Base-by-base conservation (phyloP, 2,329 filamentous ascomycete species). In the Aphanocladium album region DNA sequence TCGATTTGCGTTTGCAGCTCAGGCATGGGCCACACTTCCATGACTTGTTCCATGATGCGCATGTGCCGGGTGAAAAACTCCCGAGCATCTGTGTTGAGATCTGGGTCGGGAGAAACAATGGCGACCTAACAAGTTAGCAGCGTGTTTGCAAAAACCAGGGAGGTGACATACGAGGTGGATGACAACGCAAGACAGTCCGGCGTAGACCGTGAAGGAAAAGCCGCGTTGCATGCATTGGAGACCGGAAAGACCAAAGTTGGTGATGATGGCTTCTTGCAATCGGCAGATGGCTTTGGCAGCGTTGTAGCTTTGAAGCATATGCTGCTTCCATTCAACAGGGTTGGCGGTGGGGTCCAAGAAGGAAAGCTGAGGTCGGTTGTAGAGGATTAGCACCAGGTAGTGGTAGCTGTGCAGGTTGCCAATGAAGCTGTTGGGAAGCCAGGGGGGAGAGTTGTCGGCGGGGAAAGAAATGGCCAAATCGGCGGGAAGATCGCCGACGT, bases 161-260 rank as follows among this genome's bases (percentile, higher is more conserved):
- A 30, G 53, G 5, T 45, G 7, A 83, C 91, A 74, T 80, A 97
- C 93, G 75, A 98, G 76, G 74, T 98, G 93, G 59, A 98, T 83
- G 75, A 97, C 93, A 25, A 93, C 93, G 77, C 93, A 96, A 0
- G 91, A 95, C 50, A 98, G 78, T 27, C 96, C 86, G 60, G 88
- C 87, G 70, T 98, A 98, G n/a, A 98, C 91, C 6, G 91, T 91
- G 69, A 96, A 98, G 74, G 93, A 96, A 71, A 96, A 92, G 43
- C 93, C 93, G 66, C 93, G 84, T 69, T 93, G 89, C 93, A 97
- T 97, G 75, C 89, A 96, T 67, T 95, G 82, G 17, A 98, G 79
- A 0, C 93, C 93, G 17, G 84, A 84, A 62, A 96, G 78, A 2
- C 92, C 91, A 72, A 88, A 96, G 0, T 84, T 83, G 58, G 88